phyloP scores from a whole-genome alignment of 768 basidiomycete species.

The Leucocoprinus sp. region DNA sequence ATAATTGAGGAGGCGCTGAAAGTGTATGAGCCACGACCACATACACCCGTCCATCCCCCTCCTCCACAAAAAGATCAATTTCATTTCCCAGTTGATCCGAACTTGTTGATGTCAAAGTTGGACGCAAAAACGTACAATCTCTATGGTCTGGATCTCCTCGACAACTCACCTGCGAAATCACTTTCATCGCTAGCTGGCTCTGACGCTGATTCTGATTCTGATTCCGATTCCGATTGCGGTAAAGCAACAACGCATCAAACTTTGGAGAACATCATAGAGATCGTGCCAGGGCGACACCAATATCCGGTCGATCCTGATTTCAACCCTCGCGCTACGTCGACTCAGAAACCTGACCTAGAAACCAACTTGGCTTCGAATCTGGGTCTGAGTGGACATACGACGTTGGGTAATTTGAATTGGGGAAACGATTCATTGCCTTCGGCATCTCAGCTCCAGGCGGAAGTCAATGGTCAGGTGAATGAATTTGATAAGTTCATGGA shows the following conservation, averaged over 20 bases:
- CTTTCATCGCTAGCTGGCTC: conserved; percentile 24
- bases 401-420: not conserved
- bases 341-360: conserved; percentile 16
- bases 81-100: conserved; percentile 4
- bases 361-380: not conserved
- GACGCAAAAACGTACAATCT: conserved; percentile 8
- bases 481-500: conserved; percentile 45
- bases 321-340: conserved; percentile 23
- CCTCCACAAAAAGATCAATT: conserved; percentile 26
- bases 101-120: not conserved
- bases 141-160: conserved; percentile 10
- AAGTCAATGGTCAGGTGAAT: conserved; percentile 43
- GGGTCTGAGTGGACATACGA: not conserved
- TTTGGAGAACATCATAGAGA: not conserved
- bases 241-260: conserved; percentile 8
- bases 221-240: conserved; percentile 16
- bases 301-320: conserved; percentile 13
- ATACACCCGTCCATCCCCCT: conserved; percentile 19
- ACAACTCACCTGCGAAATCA: conserved; percentile 21
- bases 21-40: conserved; percentile 11
- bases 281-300: conserved; percentile 1
- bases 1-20: not conserved
- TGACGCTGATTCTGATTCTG: too few relatives aligned
- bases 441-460: conserved; percentile 29
- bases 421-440: conserved; percentile 6